phyloP scores from a whole-genome alignment of 805 yeast species.

The Starmerella stigmatis region DNA sequence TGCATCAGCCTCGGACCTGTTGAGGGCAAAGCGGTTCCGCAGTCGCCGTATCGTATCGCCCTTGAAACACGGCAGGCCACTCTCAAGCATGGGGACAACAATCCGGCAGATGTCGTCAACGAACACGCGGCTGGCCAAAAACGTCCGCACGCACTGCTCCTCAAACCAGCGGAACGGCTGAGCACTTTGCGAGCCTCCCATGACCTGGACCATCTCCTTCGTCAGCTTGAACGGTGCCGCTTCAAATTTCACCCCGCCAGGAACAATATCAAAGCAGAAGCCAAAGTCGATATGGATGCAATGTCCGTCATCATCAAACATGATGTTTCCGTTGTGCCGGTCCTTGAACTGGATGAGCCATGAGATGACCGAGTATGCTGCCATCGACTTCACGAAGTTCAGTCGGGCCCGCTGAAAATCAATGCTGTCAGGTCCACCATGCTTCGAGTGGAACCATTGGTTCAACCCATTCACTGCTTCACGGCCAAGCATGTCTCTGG shows the following conservation, averaged over 20 bases:
- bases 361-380: slow-evolving; percentile 84
- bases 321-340: slow-evolving; percentile 93
- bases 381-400: slow-evolving; percentile 85
- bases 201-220: slow-evolving; percentile 87
- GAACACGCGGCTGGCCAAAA: slow-evolving; percentile 75
- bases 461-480: slow-evolving; percentile 96
- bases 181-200: slow-evolving; percentile 82
- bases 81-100: slow-evolving; percentile 85
- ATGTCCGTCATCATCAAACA: slow-evolving; percentile 94
- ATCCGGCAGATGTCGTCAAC: slow-evolving; percentile 75
- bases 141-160: slow-evolving; percentile 88
- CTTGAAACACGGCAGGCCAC: slow-evolving; percentile 94
- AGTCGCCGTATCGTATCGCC: slow-evolving; percentile 71
- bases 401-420: slow-evolving; percentile 86
- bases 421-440: slow-evolving; percentile 86
- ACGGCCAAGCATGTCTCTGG: slow-evolving; percentile 96
- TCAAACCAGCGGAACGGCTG: slow-evolving; percentile 91
- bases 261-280: slow-evolving; percentile 95
- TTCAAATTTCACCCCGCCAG: slow-evolving; percentile 97
- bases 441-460: slow-evolving; percentile 82
- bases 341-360: slow-evolving; percentile 88
- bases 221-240: slow-evolving; percentile 97
- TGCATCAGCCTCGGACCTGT: slow-evolving; percentile 75
- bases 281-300: slow-evolving; percentile 96
- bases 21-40: slow-evolving; percentile 67